phyloP scores from a whole-genome alignment of 2,329 filamentous ascomycete species.

The Sarocladium brachiariae region DNA sequence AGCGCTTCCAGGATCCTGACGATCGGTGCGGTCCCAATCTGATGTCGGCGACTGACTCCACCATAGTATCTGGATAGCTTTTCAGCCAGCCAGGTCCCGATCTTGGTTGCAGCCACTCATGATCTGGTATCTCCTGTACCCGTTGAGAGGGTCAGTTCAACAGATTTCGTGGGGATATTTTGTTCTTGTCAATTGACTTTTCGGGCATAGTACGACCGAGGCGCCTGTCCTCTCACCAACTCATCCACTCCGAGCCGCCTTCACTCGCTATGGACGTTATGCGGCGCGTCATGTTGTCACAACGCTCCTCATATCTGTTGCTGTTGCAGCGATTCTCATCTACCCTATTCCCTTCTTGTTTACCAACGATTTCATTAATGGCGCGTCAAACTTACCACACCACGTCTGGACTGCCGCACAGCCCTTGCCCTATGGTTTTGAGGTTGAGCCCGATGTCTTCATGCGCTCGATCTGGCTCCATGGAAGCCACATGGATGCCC shows the following conservation, averaged over 20 bases:
- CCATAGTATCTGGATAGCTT: background rate
- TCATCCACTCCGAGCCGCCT: slow-evolving; percentile 58
- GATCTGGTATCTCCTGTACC: slow-evolving; percentile 75
- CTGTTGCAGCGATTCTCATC: slow-evolving; percentile 60
- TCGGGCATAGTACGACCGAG: slow-evolving; percentile 63
- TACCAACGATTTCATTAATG: slow-evolving; percentile 63
- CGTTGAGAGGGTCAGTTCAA: slow-evolving; percentile 62
- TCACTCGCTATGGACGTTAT: slow-evolving; percentile 63
- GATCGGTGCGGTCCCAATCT: background rate
- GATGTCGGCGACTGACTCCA: slow-evolving; percentile 8
- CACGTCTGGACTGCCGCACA: slow-evolving; percentile 77
- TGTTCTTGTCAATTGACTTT: background rate
- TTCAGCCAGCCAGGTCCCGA: background rate
- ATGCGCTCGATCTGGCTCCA: slow-evolving; percentile 80
- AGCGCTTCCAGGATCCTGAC: slow-evolving; percentile 5
- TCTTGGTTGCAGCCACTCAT: slow-evolving; percentile 28
- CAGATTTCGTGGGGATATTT: background rate
- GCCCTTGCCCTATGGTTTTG: slow-evolving; percentile 46
- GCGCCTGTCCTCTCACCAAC: slow-evolving; percentile 57
- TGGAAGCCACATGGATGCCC: slow-evolving; percentile 71
- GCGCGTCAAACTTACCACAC: slow-evolving; percentile 64
- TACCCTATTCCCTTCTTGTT: slow-evolving; percentile 73
- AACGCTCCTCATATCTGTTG: slow-evolving; percentile 68
- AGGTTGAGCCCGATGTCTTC: slow-evolving; percentile 59
- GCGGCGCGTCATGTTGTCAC: slow-evolving; percentile 67